These are phyloP conservation scores for Colletotrichum aenigma DNA, from an alignment of 2,329 filamentous ascomycete genomes.

Conservation along the genomic window DNA sequence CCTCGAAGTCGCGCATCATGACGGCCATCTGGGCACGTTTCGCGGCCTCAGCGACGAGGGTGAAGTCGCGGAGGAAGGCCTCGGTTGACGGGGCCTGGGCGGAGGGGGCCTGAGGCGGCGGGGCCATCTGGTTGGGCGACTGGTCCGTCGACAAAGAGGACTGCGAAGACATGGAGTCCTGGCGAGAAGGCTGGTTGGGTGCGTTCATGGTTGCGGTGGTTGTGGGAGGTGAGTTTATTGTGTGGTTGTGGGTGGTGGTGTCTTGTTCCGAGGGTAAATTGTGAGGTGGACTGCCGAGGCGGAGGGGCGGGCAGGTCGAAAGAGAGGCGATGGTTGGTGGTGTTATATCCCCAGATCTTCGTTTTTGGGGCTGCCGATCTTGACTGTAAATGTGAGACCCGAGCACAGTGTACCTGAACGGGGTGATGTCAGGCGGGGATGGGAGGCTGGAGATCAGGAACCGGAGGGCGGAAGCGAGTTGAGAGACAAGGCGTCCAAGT, in stretches of 20 bases:
- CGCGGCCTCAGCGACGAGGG: conserved; percentile 87
- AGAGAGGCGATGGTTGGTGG: conserved; percentile 5
- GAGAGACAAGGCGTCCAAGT: not conserved
- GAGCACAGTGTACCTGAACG: conserved; percentile 6
- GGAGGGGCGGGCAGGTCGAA: not conserved
- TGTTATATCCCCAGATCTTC: conserved; percentile 22
- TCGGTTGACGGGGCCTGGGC: conserved; percentile 48
- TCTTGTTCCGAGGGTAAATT: not conserved
- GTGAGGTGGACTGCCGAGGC: not conserved
- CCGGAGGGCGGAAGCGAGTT: not conserved
- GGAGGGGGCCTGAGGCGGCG: conserved; percentile 29
- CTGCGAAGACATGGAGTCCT: conserved; percentile 13
- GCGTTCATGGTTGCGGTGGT: conserved; percentile 17
- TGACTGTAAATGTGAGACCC: conserved; percentile 3
- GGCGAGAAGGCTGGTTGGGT: conserved; percentile 10
- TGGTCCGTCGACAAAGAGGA: conserved; percentile 35
- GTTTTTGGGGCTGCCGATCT: conserved; percentile 11
- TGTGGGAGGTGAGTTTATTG: not conserved
- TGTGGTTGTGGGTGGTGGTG: not conserved
- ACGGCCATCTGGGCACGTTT: conserved; percentile 92
- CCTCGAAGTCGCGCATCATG: conserved; percentile 84
- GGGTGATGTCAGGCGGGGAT: conserved; percentile 14
- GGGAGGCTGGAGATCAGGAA: not conserved
- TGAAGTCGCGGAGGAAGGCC: conserved; percentile 78
- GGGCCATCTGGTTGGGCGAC: conserved; percentile 25